phyloP scores from a whole-genome alignment of 2,329 filamentous ascomycete species.

The Trichoderma guizhouense region DNA sequence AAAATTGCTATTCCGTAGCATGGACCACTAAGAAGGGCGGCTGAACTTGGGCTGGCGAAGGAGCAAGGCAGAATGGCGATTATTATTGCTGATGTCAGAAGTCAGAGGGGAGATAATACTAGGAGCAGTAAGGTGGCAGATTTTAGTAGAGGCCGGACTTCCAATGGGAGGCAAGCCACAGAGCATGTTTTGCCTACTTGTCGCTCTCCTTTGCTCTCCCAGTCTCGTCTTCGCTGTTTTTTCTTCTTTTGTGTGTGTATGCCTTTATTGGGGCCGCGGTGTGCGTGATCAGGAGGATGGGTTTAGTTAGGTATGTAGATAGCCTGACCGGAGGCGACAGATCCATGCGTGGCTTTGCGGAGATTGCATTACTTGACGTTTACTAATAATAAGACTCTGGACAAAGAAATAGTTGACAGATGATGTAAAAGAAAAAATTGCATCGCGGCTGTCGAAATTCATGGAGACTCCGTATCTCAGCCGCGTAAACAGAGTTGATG shows the following conservation, averaged over 20 bases:
- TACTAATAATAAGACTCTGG: not conserved
- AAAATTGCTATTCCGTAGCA: not conserved
- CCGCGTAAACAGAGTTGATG: not conserved
- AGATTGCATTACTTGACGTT: not conserved
- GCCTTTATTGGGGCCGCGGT: not conserved
- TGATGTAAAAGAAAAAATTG: not conserved
- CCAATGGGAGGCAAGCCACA: not conserved
- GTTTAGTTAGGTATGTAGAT: not conserved
- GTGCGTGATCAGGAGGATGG: not conserved
- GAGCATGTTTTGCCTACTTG: not conserved
- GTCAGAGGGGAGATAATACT: not conserved
- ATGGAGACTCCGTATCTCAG: conserved; percentile 7
- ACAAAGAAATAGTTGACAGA: not conserved
- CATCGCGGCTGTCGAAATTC: not conserved
- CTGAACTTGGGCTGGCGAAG: not conserved
- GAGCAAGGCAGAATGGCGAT: not conserved
- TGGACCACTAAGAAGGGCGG: not conserved
- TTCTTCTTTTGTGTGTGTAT: not conserved
- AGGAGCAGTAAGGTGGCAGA: not conserved
- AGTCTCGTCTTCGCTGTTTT: not conserved
- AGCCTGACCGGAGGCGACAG: not conserved
- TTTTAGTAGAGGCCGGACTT: not conserved
- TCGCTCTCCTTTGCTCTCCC: not conserved
- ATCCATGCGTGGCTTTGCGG: conserved; percentile 1
- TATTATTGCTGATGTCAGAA: conserved; percentile 11